These are phyloP conservation scores for Orbilia brochopaga DNA, from an alignment of 2,329 filamentous ascomycete genomes.

Conservation along the genomic window DNA sequence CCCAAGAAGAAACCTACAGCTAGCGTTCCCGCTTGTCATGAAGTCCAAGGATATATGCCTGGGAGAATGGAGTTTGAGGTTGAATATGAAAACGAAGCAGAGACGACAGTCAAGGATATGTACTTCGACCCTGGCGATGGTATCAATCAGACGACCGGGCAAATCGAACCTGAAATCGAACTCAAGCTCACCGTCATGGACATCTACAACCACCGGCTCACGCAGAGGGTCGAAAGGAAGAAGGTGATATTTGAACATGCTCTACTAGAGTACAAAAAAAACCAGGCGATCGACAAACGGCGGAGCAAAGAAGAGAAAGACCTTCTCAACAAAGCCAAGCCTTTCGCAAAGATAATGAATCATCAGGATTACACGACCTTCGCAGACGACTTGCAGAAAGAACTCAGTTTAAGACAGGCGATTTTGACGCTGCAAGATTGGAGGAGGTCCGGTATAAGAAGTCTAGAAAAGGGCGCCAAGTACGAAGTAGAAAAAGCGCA, in stretches of 20 bases:
- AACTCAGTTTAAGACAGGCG: constrained; percentile 87
- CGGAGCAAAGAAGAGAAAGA: constrained; percentile 94
- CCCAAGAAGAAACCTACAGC: constrained; percentile 96
- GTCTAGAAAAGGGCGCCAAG: constrained; percentile 84
- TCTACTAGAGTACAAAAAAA: constrained; percentile 90
- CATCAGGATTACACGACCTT: constrained; percentile 86
- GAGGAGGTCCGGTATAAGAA: constrained; percentile 81
- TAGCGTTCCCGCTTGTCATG: constrained; percentile 93
- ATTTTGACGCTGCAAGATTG: constrained; percentile 93
- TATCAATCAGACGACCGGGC: constrained; percentile 79
- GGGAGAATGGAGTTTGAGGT: constrained; percentile 96
- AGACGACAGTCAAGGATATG: constrained; percentile 98
- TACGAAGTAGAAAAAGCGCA: constrained; percentile 87
- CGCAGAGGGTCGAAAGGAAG: constrained; percentile 89
- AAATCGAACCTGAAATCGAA: constrained; percentile 93
- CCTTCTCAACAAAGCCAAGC: constrained; percentile 88
- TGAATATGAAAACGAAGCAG: constrained; percentile 95
- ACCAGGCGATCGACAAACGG: constrained; percentile 87
- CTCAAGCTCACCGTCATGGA: constrained; percentile 98
- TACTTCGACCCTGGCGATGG: constrained; percentile 96
- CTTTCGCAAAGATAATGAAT: constrained; percentile 96
- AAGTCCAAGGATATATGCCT: constrained; percentile 98
- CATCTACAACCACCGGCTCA: constrained; percentile 92
- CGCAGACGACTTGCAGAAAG: constrained; percentile 82
- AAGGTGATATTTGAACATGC: constrained; percentile 96